These are phyloP conservation scores for Neurospora tetrasperma DNA, from an alignment of 495 filamentous ascomycete species.

Conservation along the genomic window DNA sequence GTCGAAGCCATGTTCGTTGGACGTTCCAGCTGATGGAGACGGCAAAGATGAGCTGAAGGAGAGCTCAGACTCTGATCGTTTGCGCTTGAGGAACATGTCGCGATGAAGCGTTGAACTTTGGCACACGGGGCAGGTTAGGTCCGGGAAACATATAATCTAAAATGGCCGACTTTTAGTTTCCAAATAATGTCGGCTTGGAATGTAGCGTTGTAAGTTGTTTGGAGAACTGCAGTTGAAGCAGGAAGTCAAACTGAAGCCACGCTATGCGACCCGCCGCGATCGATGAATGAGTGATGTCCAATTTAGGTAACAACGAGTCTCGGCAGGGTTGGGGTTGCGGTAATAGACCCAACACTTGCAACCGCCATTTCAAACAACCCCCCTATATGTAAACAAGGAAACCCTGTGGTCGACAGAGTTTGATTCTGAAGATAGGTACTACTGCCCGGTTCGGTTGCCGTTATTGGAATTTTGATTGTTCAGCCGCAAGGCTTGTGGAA, in stretches of 20 bases:
- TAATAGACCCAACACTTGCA: not conserved
- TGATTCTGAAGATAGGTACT: not conserved
- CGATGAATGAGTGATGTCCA: not conserved
- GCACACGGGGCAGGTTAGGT: not conserved
- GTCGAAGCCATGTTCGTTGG: slow-evolving; percentile 15
- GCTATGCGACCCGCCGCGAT: not conserved
- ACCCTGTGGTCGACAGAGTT: not conserved
- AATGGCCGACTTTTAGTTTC: not conserved
- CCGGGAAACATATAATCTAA: not conserved
- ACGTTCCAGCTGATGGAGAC: slow-evolving; percentile 20
- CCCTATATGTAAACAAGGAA: not conserved
- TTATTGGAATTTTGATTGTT: not conserved
- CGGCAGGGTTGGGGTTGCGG: not conserved
- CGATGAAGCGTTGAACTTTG: not conserved
- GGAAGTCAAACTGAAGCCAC: not conserved
- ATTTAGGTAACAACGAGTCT: not conserved
- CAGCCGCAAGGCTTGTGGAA: not conserved
- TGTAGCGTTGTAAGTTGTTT: not conserved
- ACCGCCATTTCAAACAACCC: not conserved
- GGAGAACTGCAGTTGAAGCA: not conserved
- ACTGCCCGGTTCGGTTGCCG: not conserved
- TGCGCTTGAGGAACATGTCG: slow-evolving; percentile 38
- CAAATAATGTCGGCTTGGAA: not conserved
- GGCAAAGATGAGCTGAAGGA: slow-evolving; percentile 30
- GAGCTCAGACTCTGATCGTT: slow-evolving; percentile 41